Conservation (phyloP, 2,329 filamentous ascomycete genomes). For the Alternaria gaisen region DNA sequence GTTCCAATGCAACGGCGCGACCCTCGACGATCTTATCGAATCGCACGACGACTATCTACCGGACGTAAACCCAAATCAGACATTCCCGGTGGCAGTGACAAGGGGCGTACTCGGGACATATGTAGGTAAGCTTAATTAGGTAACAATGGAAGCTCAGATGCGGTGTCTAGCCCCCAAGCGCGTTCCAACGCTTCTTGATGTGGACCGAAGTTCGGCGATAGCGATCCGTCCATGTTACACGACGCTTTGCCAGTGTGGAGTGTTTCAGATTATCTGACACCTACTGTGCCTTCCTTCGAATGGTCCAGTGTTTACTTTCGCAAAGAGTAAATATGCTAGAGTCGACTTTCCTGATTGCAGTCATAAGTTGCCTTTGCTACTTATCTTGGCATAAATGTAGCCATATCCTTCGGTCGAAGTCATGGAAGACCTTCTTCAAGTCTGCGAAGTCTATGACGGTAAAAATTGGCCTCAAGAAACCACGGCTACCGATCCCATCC, state of each 20-base stretch:
- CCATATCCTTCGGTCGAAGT: background rate
- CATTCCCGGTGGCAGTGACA: background rate
- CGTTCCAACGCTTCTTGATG: background rate
- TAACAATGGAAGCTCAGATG: background rate
- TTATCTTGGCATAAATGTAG: background rate
- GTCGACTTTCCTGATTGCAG: background rate
- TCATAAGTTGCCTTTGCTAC: background rate
- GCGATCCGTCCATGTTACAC: background rate
- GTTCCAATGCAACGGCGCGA: background rate
- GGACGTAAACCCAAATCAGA: background rate
- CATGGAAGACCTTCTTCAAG: background rate
- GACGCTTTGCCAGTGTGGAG: background rate
- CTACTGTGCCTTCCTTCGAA: background rate
- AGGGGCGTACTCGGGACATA: background rate
- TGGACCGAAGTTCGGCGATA: background rate
- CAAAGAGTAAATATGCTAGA: background rate
- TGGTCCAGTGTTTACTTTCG: background rate
- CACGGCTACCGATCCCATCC: background rate
- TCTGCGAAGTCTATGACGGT: background rate
- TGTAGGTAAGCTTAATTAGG: background rate
- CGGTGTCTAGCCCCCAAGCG: background rate
- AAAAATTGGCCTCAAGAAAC: background rate
- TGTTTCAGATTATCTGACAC: background rate
- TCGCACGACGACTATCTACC: background rate
- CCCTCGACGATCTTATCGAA: background rate